A percentile compares a stretch with the other conserved stretches of the same genome.
phyloP scores from a whole-genome alignment of 768 basidiomycete genomes.

The Hygrophoropsis aurantiaca region DNA sequence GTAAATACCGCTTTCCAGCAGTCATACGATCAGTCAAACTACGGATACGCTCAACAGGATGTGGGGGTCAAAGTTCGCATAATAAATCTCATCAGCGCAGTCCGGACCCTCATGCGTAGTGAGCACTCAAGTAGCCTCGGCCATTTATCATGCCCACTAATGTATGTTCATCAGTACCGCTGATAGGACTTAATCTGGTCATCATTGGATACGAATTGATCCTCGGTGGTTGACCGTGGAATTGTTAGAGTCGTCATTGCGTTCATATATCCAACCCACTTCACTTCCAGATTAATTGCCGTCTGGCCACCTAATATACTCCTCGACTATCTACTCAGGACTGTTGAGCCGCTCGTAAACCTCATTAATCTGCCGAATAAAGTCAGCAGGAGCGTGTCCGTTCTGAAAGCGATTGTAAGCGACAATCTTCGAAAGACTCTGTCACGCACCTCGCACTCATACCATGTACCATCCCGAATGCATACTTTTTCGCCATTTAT shows the following conservation, averaged over 20 bases:
- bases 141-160: conserved; percentile 9
- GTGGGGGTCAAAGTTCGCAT: conserved; percentile 80
- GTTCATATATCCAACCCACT: conserved; percentile 8
- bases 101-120: conserved; percentile 97
- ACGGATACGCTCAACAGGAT: conserved; percentile 54
- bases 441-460: conserved; percentile 67
- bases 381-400: conserved; percentile 74
- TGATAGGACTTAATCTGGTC: conserved; percentile 84
- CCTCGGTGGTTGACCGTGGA: conserved; percentile 48
- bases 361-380: conserved; percentile 72
- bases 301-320: conserved; percentile 6
- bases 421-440: conserved; percentile 9
- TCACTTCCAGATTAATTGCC: conserved; percentile 5
- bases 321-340: conserved; percentile 19
- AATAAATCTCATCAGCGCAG: conserved; percentile 91
- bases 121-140: conserved; percentile 36
- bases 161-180: conserved; percentile 67
- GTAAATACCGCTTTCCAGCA: conserved; percentile 60
- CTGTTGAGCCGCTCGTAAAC: conserved; percentile 69
- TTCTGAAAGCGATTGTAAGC: conserved; percentile 43
- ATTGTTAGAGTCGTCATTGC: conserved; percentile 9
- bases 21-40: conserved; percentile 64
- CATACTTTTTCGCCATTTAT: conserved; percentile 71
- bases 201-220: conserved; percentile 86
- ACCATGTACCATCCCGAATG: conserved; percentile 77